Conservation (phyloP, 1,139 yeast genomes). For the Yamadazyma dushanensis region DNA sequence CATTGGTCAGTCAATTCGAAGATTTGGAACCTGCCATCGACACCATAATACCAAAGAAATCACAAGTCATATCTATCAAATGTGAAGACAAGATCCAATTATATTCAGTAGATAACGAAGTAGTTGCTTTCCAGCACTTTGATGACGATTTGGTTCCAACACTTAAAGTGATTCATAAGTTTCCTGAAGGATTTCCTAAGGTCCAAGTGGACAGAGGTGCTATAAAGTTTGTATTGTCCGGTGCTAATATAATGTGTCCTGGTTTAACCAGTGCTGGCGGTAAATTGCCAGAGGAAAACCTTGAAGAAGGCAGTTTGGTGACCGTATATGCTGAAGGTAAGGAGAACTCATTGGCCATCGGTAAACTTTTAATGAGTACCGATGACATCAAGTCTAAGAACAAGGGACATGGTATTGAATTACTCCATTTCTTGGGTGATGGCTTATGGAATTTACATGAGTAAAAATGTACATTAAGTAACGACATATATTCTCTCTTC, state of each 20-base stretch:
- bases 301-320: conserved; percentile 68
- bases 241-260: conserved; percentile 97
- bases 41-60: conserved; percentile 84
- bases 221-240: conserved; percentile 87
- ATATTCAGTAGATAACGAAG: conserved; percentile 71
- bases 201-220: conserved; percentile 97
- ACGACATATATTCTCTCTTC: not conserved
- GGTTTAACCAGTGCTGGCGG: conserved; percentile 95
- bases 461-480: conserved; percentile 12
- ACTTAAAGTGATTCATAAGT: conserved; percentile 75
- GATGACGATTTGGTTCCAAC: conserved; percentile 85
- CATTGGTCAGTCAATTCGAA: conserved; percentile 72
- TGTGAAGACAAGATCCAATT: conserved; percentile 88
- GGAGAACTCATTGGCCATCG: conserved; percentile 87
- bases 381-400: conserved; percentile 82
- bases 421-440: conserved; percentile 85
- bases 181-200: conserved; percentile 77
- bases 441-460: conserved; percentile 72
- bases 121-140: conserved; percentile 79
- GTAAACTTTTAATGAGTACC: conserved; percentile 82
- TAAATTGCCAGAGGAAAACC: conserved; percentile 67
- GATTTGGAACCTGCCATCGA: conserved; percentile 73
- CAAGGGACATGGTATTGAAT: conserved; percentile 89
- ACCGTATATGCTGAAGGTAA: conserved; percentile 91
- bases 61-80: conserved; percentile 78